Evolutionary conservation across 805 yeast species (phyloP).

Genomic region (Priceomyces haplophilus): DNA sequence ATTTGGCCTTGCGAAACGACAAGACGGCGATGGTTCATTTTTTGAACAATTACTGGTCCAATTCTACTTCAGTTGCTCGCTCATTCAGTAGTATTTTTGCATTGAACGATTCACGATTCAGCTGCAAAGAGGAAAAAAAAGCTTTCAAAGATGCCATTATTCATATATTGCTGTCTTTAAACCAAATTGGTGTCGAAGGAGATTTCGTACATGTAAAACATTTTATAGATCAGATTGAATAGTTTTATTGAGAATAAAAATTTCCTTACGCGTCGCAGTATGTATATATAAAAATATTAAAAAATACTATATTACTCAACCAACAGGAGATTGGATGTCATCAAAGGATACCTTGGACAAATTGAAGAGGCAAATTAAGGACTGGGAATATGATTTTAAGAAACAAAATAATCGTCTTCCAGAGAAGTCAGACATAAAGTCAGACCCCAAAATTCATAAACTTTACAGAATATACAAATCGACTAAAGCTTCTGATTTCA

Average conservation of each 20-base stretch:
- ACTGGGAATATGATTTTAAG: constrained; percentile 38
- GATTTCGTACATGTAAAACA: constrained; percentile 6
- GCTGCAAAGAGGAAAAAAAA: constrained; percentile 18
- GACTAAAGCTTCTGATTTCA: not conserved
- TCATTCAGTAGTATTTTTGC: constrained; percentile 22
- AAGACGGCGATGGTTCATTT: constrained; percentile 25
- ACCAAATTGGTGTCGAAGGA: constrained; percentile 4
- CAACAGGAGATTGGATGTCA: constrained; percentile 6
- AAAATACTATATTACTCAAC: not conserved
- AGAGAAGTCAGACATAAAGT: constrained; percentile 32
- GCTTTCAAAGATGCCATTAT: constrained; percentile 23
- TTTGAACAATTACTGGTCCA: constrained; percentile 29
- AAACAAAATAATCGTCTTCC: constrained; percentile 29
- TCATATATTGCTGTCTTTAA: constrained; percentile 16
- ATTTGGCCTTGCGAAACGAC: constrained; percentile 27
- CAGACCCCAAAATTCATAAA: constrained; percentile 23
- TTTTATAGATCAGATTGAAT: constrained; percentile 10
- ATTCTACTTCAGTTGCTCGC: constrained; percentile 18
- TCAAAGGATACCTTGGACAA: constrained; percentile 9
- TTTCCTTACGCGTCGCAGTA: constrained; percentile 2
- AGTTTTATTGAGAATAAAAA: constrained; percentile 4
- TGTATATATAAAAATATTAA: not conserved
- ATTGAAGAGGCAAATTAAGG: constrained; percentile 31
- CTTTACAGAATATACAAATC: constrained; percentile 32
- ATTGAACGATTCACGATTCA: constrained; percentile 15